Evolutionary conservation across 2,329 filamentous ascomycete genomes (phyloP).

Genomic region (Talaromyces sp.): DNA sequence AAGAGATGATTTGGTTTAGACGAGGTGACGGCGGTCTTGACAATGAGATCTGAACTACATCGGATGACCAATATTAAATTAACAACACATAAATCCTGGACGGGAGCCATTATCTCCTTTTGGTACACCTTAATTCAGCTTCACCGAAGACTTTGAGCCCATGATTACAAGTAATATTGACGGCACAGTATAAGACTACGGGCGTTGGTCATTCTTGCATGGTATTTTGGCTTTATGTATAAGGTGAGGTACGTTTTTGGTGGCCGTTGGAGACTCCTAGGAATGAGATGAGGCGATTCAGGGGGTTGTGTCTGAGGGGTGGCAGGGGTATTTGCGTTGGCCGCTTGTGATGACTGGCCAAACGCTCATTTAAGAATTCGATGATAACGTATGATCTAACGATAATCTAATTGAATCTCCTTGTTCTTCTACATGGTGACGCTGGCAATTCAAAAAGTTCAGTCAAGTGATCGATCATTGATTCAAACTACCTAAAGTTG

Average conservation of each 20-base stretch:
- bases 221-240: too few species aligned
- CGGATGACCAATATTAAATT: not conserved
- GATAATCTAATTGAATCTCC: not conserved
- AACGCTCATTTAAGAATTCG: not conserved
- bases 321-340: not conserved
- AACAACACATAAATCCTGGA: not conserved
- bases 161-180: not conserved
- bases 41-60: not conserved
- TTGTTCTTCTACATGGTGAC: not conserved
- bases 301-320: not conserved
- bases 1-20: constrained; percentile 14
- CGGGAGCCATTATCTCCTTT: not conserved
- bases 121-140: not conserved
- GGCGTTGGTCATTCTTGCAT: too few species aligned
- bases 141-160: not conserved
- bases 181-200: not conserved
- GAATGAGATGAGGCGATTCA: not conserved
- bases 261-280: not conserved
- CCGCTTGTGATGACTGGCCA: not conserved
- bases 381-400: not conserved
- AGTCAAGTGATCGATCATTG: constrained; percentile 5
- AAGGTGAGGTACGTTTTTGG: not conserved
- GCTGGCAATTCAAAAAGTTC: not conserved
- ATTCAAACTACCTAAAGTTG: not conserved
- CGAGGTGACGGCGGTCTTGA: not conserved